phyloP scores from a whole-genome alignment of 2,329 filamentous ascomycete genomes.

The Penicillium expansum region DNA sequence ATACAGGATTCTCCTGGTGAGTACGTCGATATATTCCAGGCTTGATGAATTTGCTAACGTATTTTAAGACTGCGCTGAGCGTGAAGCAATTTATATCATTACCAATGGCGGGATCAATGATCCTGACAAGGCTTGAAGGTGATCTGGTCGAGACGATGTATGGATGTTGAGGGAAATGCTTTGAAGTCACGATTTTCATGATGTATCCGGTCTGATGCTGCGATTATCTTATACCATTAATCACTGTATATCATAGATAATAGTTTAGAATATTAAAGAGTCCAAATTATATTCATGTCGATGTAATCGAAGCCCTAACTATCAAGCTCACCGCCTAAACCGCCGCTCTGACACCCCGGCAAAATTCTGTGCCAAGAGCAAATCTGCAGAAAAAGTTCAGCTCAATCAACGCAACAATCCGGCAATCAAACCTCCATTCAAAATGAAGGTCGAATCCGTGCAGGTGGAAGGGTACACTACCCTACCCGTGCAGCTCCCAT shows the following conservation, averaged over 20 bases:
- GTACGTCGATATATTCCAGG: neutral
- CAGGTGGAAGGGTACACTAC: conserved; percentile 63
- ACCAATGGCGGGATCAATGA: conserved; percentile 68
- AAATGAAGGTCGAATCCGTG: conserved; percentile 38
- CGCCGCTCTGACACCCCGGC: conserved; percentile 17
- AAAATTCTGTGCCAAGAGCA: conserved; percentile 21
- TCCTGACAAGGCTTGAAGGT: conserved; percentile 57
- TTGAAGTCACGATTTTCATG: neutral
- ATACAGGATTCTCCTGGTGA: conserved; percentile 64
- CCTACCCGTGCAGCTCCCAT: conserved; percentile 66
- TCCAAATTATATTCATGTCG: neutral
- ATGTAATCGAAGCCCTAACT: neutral
- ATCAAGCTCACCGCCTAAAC: conserved; percentile 12
- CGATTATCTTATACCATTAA: neutral
- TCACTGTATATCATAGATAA: conserved; percentile 1
- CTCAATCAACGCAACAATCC: conserved; percentile 8
- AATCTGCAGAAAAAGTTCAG: conserved; percentile 21
- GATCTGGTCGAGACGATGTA: neutral
- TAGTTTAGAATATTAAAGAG: neutral
- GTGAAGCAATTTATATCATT: conserved; percentile 68
- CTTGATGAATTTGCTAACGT: neutral
- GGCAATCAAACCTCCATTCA: conserved; percentile 15
- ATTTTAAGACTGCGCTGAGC: conserved; percentile 61
- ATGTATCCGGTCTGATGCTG: neutral
- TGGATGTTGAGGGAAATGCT: neutral